A percentile compares a stretch with the other conserved stretches of the same genome.
phyloP scores from a whole-genome alignment of 75 land plant species.

The Sequoiadendron giganteum region DNA sequence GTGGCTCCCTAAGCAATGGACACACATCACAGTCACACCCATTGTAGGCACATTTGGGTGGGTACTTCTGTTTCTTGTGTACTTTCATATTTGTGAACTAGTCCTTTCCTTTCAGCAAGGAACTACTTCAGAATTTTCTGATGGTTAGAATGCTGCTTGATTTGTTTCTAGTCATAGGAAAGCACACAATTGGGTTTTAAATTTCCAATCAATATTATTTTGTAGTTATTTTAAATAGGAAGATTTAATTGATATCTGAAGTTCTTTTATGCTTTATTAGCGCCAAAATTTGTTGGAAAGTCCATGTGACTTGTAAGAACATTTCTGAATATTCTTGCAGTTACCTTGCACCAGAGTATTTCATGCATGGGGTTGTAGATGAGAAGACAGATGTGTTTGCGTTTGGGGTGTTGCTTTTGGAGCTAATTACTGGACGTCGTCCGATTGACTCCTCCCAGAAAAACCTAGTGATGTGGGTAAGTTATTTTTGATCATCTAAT shows the following conservation, averaged over 20 bases:
- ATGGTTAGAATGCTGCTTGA: not conserved
- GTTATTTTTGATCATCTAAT: not conserved
- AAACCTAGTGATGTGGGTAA: slow-evolving; percentile 62
- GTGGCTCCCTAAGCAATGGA: slow-evolving; percentile 94
- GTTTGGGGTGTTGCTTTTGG: slow-evolving; percentile 61
- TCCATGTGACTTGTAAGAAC: not conserved
- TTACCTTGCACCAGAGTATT: slow-evolving; percentile 71
- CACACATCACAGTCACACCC: slow-evolving; percentile 81
- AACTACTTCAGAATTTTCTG: not conserved
- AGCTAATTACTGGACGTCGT: slow-evolving; percentile 56
- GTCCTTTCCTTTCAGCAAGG: not conserved
- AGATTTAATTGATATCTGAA: not conserved
- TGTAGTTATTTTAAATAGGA: not conserved
- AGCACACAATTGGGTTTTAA: not conserved
- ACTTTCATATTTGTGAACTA: not conserved
- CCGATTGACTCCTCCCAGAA: slow-evolving; percentile 47
- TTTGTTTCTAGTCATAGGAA: not conserved
- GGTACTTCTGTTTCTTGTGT: slow-evolving; percentile 11
- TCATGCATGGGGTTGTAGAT: slow-evolving; percentile 68
- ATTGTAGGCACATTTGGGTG: slow-evolving; percentile 98
- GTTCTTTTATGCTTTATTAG: not conserved
- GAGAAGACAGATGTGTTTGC: slow-evolving; percentile 74
- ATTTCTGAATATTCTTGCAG: slow-evolving; percentile 25
- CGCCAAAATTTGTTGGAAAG: not conserved
- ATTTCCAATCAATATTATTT: not conserved